These are phyloP conservation scores for Kwoniella botswanensis DNA, from an alignment of 768 basidiomycete genomes.

Conservation along the genomic window DNA sequence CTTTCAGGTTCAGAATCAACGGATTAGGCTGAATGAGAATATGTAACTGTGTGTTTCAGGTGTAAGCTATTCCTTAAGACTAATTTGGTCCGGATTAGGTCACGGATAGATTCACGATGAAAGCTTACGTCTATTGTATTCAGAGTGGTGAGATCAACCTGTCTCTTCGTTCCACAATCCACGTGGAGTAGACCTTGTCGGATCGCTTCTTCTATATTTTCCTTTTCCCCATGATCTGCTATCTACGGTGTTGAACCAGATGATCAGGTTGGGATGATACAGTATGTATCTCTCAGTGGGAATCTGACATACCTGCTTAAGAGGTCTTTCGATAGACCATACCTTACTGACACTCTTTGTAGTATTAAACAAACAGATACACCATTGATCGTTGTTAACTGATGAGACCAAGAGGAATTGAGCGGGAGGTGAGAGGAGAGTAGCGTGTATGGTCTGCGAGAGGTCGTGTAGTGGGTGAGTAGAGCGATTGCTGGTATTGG, in stretches of 20 bases:
- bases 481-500: neutral
- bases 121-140: constrained; percentile 11
- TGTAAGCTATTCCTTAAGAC: neutral
- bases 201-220: constrained; percentile 28
- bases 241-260: neutral
- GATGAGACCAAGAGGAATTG: constrained; percentile 17
- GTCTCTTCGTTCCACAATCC: constrained; percentile 4
- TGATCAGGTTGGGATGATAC: neutral
- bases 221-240: neutral
- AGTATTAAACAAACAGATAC: constrained; percentile 4
- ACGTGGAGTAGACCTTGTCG: constrained; percentile 34
- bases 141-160: neutral
- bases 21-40: constrained; percentile 17
- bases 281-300: neutral
- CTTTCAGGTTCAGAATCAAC: neutral
- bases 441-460: constrained; percentile 22
- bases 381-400: neutral
- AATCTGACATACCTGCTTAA: neutral
- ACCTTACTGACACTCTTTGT: no score
- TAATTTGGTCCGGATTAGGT: no score
- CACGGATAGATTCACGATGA: no score
- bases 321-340: neutral
- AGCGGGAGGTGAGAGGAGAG: constrained; percentile 17
- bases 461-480: constrained; percentile 3
- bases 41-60: constrained; percentile 8